Evolutionary conservation across 2,329 filamentous ascomycete species (phyloP).

Genomic region (Colletotrichum sp.): DNA sequence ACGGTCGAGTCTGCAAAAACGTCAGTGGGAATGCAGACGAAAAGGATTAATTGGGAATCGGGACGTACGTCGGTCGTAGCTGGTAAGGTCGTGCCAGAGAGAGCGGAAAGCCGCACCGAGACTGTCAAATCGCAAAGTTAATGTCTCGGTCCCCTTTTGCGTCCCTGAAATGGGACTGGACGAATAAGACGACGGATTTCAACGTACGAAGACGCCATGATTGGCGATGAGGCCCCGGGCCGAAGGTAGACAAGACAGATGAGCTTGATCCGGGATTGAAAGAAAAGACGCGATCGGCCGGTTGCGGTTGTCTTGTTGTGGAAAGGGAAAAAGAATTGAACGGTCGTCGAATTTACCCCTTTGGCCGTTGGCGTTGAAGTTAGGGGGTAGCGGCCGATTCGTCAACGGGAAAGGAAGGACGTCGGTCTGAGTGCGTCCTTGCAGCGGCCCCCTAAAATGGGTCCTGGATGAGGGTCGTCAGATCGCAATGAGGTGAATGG

Average conservation of each 20-base stretch:
- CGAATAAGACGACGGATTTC: not conserved
- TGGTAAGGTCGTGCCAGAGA: slow-evolving; percentile 93
- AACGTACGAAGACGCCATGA: slow-evolving; percentile 25
- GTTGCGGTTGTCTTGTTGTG: slow-evolving; percentile 12
- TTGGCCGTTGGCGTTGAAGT: slow-evolving; percentile 20
- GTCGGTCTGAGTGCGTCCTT: not conserved
- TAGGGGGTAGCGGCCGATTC: slow-evolving; percentile 18
- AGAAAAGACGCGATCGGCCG: slow-evolving; percentile 4
- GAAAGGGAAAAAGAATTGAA: not conserved
- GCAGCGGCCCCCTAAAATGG: not conserved
- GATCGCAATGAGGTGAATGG: not conserved
- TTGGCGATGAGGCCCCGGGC: slow-evolving; percentile 15
- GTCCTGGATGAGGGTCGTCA: not conserved
- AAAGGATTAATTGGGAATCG: not conserved
- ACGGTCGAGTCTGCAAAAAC: slow-evolving; percentile 77
- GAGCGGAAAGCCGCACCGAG: slow-evolving; percentile 79
- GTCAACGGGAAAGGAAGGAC: slow-evolving; percentile 9
- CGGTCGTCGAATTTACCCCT: slow-evolving; percentile 14
- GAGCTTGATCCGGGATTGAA: slow-evolving; percentile 3
- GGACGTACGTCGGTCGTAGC: slow-evolving; percentile 68
- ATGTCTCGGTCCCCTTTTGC: slow-evolving; percentile 16
- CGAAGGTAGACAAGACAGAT: slow-evolving; percentile 12
- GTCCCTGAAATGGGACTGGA: slow-evolving; percentile 7
- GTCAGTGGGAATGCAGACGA: slow-evolving; percentile 12
- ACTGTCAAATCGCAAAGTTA: slow-evolving; percentile 41